Percentiles rank a stretch among this genome's conserved stretches.
These are phyloP conservation scores for Sporopachydermia quercuum DNA, from an alignment of 805 yeast genomes.

Conservation along the genomic window DNA sequence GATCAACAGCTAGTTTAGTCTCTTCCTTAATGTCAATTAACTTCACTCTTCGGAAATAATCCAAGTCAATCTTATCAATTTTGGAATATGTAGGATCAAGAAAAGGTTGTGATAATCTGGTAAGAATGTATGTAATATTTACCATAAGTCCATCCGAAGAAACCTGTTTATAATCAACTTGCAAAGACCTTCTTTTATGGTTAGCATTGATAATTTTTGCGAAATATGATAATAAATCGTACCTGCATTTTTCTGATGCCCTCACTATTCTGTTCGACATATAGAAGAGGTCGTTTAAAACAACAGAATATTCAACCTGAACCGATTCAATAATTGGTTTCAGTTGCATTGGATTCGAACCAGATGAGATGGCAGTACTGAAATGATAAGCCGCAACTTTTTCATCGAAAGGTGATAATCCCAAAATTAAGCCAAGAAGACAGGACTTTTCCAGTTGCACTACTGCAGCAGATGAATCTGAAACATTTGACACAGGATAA, in stretches of 20 bases:
- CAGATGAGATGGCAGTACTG: slow-evolving; percentile 13
- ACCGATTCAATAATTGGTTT: slow-evolving; percentile 40
- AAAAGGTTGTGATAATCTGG: slow-evolving; percentile 73
- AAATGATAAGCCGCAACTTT: slow-evolving; percentile 11
- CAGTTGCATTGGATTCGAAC: slow-evolving; percentile 26
- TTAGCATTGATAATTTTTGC: slow-evolving; percentile 64
- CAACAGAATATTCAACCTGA: slow-evolving; percentile 46
- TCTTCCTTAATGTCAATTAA: slow-evolving; percentile 61
- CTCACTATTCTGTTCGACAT: slow-evolving; percentile 65
- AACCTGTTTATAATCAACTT: slow-evolving; percentile 48
- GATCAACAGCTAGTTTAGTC: slow-evolving; percentile 67
- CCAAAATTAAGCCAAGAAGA: background rate
- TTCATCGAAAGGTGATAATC: slow-evolving; percentile 3
- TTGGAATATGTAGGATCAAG: slow-evolving; percentile 50
- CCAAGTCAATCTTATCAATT: slow-evolving; percentile 60
- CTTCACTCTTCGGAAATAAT: slow-evolving; percentile 42
- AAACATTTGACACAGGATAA: background rate
- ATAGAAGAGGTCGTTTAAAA: slow-evolving; percentile 48
- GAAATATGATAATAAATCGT: slow-evolving; percentile 50
- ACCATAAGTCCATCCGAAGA: slow-evolving; percentile 74
- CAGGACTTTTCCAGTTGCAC: slow-evolving; percentile 6
- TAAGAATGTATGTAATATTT: slow-evolving; percentile 52
- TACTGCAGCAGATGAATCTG: background rate
- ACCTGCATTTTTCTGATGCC: slow-evolving; percentile 52
- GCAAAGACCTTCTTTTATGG: slow-evolving; percentile 79